These are phyloP conservation scores for Trifolium dubium DNA, from an alignment of 306 rosid genomes.

Conservation along the genomic window DNA sequence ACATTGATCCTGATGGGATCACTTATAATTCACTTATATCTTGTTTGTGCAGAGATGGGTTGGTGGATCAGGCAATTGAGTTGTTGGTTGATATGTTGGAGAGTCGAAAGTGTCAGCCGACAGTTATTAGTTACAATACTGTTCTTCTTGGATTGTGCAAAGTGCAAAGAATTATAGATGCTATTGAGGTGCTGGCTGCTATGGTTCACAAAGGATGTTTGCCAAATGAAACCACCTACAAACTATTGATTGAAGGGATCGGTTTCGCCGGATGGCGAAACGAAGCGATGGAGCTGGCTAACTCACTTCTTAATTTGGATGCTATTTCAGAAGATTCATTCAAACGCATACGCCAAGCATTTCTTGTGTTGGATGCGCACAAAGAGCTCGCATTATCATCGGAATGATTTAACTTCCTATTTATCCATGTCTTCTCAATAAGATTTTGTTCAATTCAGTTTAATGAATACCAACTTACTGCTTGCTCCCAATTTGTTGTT, in stretches of 20 bases:
- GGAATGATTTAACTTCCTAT: neutral
- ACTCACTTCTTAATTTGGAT: constrained; percentile 52
- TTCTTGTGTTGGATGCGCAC: constrained; percentile 72
- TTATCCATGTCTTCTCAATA: neutral
- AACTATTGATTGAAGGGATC: constrained; percentile 72
- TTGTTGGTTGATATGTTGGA: constrained; percentile 76
- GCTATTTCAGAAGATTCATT: constrained; percentile 63
- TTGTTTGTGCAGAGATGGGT: constrained; percentile 84
- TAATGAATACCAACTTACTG: neutral
- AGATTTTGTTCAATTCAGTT: neutral
- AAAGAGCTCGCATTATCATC: constrained; percentile 59
- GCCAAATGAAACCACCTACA: constrained; percentile 78
- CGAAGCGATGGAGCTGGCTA: constrained; percentile 76
- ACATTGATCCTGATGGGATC: constrained; percentile 68
- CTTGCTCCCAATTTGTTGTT: constrained; percentile 1
- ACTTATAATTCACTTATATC: constrained; percentile 83
- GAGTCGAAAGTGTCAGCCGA: constrained; percentile 52
- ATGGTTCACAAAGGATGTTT: constrained; percentile 70
- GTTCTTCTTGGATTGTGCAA: constrained; percentile 82
- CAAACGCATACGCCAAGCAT: constrained; percentile 64
- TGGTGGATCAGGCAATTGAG: constrained; percentile 82
- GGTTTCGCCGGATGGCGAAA: constrained; percentile 80
- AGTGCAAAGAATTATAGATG: constrained; percentile 51
- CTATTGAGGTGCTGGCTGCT: constrained; percentile 50
- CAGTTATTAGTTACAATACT: constrained; percentile 73